These are phyloP conservation scores for Candida freyschussii DNA, from an alignment of 1,139 yeast species.

Conservation along the genomic window DNA sequence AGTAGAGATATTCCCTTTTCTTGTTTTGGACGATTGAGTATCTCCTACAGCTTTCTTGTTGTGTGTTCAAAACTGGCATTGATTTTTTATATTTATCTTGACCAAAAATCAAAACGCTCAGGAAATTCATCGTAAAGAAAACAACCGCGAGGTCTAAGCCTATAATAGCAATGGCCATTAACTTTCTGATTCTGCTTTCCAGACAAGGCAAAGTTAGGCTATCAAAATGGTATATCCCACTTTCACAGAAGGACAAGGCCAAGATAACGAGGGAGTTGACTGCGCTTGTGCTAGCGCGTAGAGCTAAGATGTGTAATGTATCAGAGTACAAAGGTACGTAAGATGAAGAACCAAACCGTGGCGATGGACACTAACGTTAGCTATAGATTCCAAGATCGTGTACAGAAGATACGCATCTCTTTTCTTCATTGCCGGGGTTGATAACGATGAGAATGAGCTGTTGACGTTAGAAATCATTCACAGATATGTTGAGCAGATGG, in stretches of 20 bases:
- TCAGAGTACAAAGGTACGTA: constrained; percentile 52
- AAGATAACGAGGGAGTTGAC: constrained; percentile 83
- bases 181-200: constrained; percentile 74
- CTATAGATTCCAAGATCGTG: constrained; percentile 68
- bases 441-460: constrained; percentile 80
- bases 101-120: too few relatives aligned
- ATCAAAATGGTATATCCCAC: constrained; percentile 87
- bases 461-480: constrained; percentile 83
- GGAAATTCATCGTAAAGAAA: too few relatives aligned
- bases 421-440: constrained; percentile 84
- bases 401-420: constrained; percentile 91
- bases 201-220: constrained; percentile 94
- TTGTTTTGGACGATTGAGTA: too few relatives aligned
- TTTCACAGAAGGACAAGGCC: constrained; percentile 76
- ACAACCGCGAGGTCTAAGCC: too few relatives aligned
- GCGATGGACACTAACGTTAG: background rate
- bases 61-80: too few relatives aligned
- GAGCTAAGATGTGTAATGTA: constrained; percentile 95
- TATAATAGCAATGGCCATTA: constrained; percentile 72
- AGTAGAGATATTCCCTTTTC: too few relatives aligned
- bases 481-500: constrained; percentile 95
- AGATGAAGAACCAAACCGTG: too few relatives aligned
- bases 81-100: too few relatives aligned
- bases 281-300: constrained; percentile 75
- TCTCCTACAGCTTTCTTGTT: too few relatives aligned